Evolutionary conservation across 345 rosid species (phyloP), one percentile per base, ranked within the genome.

Genomic region (Isatis tinctoria): DNA sequence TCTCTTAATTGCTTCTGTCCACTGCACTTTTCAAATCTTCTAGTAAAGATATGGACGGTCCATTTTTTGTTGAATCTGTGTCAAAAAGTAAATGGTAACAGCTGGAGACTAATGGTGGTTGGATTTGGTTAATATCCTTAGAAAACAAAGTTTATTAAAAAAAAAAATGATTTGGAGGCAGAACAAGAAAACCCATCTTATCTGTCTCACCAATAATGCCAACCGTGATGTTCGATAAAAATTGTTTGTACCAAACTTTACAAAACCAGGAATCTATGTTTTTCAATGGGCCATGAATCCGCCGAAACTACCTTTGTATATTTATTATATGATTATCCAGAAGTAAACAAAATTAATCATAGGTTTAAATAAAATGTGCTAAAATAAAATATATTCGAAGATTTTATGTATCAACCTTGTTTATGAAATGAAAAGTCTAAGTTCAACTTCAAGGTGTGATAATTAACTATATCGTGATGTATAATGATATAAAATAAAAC

Each of bases 191-290:
- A 48, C 11, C 51, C 8, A 56, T 73, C 77, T 54, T 43, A 57
- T 73, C 78, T 74, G 72, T 74, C 72, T 45, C 66, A 74, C 72
- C 72, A 74, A 74, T 66, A 47, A 66, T 66, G 65, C 59, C 59
- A 14, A 39, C 30, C 41, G 41, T 52, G 26, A 41, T 14, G 16
- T 64, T 22, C 47, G 26, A 54, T 52, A 62, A 64, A 63, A 43
- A 54, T 64, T 54, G 58, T 73, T 65, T 32, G 65, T 65, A n/a
- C 13, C 20, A 65, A 44, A 56, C 39, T 45, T 60, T 59, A 60
- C 48, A 44, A 74, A 65, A 56, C 65, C 58, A 74, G 77, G 77
- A 54, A 65, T 54, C 77, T 73, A 33, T 47, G 45, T 65, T 54
- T 65, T 66, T 65, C 78, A 36, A 66, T 74, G 78, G 78, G 67